Conservation (phyloP, 2,329 filamentous ascomycete species). For the Neoscytalidium dimidiatum region DNA sequence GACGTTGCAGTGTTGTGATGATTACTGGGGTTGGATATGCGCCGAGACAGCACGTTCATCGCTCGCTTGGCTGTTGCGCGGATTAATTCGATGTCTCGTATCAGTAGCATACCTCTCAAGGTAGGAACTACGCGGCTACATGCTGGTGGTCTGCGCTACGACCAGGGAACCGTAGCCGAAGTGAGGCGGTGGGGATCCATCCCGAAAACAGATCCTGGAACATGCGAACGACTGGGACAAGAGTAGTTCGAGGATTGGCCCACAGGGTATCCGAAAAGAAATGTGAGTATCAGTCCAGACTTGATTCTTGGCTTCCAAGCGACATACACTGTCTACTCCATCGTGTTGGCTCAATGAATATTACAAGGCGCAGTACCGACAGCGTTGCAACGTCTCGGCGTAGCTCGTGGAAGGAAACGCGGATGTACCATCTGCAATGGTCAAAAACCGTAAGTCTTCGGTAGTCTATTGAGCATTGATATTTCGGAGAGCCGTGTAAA, state of each 20-base stretch:
- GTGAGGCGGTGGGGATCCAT: conserved; percentile 2
- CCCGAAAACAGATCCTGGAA: neutral
- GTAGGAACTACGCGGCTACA: neutral
- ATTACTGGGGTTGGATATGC: neutral
- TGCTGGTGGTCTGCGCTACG: neutral
- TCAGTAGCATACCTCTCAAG: neutral
- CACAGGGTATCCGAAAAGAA: neutral
- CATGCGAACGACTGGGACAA: neutral
- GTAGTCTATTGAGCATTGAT: neutral
- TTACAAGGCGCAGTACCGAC: no score
- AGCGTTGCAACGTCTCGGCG: no score
- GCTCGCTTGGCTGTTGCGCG: neutral
- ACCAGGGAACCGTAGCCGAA: neutral
- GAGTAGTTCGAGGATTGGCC: neutral
- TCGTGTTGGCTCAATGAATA: no score
- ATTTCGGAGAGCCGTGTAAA: neutral
- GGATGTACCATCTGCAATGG: no score
- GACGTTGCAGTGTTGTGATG: neutral
- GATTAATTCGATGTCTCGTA: neutral
- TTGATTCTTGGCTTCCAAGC: no score
- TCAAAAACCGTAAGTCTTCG: neutral
- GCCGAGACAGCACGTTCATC: neutral
- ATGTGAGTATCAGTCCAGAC: no score
- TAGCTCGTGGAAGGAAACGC: no score
- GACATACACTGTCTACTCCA: no score